Conservation (phyloP, 257 asterid species). For the Misopates orontium region DNA sequence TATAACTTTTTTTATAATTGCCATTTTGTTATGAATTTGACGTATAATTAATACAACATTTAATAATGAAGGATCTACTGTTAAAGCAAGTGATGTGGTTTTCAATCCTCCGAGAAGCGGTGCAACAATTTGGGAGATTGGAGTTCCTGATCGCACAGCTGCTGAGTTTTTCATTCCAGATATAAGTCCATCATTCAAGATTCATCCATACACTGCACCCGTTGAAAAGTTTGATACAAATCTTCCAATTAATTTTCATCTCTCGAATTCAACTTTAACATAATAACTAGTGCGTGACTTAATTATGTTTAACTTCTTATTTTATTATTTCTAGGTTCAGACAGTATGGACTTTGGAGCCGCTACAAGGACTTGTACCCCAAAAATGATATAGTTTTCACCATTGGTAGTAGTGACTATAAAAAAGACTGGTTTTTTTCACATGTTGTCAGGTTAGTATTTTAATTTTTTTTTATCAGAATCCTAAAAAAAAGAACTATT, state of each 20-base stretch:
- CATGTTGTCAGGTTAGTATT: constrained; percentile 51
- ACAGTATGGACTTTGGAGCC: constrained; percentile 64
- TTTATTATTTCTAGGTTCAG: constrained; percentile 38
- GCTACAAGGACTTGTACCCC: constrained; percentile 48
- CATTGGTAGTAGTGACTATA: constrained; percentile 45
- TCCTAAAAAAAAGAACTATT: no score
- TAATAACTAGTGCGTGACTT: no score
- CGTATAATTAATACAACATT: no score
- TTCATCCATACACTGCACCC: constrained; percentile 22
- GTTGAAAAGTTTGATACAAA: constrained; percentile 29
- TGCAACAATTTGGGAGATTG: constrained; percentile 76
- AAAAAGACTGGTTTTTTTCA: constrained; percentile 62
- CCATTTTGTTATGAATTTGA: no score
- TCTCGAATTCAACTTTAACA: background rate
- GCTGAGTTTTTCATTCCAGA: constrained; percentile 62
- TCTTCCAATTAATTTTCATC: background rate
- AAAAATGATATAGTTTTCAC: constrained; percentile 41
- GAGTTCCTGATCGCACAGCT: constrained; percentile 64
- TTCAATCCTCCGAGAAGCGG: constrained; percentile 55
- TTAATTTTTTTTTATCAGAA: no score
- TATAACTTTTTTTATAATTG: no score
- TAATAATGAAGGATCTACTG: constrained; percentile 35
- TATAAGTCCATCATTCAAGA: constrained; percentile 33
- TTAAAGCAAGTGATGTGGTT: constrained; percentile 29
- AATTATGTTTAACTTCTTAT: no score